Conservation (phyloP, 2,329 filamentous ascomycete species). For the Colletotrichum liriopes region DNA sequence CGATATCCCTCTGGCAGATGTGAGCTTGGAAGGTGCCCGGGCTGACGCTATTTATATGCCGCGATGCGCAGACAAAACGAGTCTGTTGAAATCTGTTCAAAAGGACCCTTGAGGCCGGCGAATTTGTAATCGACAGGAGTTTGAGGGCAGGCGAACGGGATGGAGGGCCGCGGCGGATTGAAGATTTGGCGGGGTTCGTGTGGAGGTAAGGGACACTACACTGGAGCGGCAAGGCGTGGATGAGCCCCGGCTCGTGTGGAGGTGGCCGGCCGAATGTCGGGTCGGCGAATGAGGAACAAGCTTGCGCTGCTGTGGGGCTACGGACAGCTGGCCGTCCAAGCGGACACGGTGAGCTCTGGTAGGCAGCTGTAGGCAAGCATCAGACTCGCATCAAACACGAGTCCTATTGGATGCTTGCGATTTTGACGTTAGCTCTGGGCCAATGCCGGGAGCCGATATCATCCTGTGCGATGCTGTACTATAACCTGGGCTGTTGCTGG, state of each 20-base stretch:
- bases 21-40: not conserved
- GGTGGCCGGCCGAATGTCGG: constrained; percentile 33
- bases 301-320: constrained; percentile 8
- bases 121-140: not conserved
- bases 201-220: constrained; percentile 11
- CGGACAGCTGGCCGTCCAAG: constrained; percentile 18
- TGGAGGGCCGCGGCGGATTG: not conserved
- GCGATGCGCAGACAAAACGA: not conserved
- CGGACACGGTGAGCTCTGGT: not conserved
- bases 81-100: not conserved
- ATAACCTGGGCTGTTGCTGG: not conserved
- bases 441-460: not conserved
- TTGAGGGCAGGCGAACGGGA: not conserved
- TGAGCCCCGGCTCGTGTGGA: constrained; percentile 35
- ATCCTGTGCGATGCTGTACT: not conserved
- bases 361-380: not conserved
- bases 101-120: not conserved
- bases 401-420: not conserved
- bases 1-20: not conserved
- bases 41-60: not conserved
- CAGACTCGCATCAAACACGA: not conserved
- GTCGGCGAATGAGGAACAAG: constrained; percentile 23
- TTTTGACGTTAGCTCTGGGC: not conserved
- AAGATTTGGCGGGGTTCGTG: constrained; percentile 31
- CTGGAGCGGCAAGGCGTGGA: not conserved